Conservation (phyloP, 1,139 yeast species). For the Lodderomyces elongisporus region DNA sequence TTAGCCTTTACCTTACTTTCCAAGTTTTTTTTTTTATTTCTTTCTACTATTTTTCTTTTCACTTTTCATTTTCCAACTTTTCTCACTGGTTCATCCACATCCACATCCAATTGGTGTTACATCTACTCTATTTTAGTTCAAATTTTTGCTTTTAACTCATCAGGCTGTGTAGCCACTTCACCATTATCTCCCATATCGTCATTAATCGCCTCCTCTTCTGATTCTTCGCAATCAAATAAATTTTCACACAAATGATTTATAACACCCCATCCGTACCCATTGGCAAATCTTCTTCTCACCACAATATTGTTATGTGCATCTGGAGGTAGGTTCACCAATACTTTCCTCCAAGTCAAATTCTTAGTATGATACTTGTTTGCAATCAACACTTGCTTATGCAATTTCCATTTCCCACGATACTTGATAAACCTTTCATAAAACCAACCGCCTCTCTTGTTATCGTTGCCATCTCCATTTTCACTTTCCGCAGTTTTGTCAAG, state of each 20-base stretch:
- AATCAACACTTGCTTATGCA: constrained; percentile 64
- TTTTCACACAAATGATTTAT: constrained; percentile 43
- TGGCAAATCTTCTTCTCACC: constrained; percentile 83
- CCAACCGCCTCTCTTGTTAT: constrained; percentile 6
- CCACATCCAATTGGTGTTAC: too few relatives aligned
- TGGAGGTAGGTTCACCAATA: constrained; percentile 77
- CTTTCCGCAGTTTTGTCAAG: constrained; percentile 56
- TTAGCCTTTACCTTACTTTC: too few relatives aligned
- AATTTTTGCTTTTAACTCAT: constrained; percentile 1
- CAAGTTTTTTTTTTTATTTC: too few relatives aligned
- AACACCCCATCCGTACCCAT: constrained; percentile 96
- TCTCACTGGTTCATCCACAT: too few relatives aligned
- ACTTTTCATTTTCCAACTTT: too few relatives aligned
- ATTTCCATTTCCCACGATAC: constrained; percentile 22
- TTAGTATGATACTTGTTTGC: constrained; percentile 80
- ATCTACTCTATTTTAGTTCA: too few relatives aligned
- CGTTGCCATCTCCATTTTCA: constrained; percentile 9
- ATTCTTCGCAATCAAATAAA: constrained; percentile 9
- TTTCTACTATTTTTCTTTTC: too few relatives aligned
- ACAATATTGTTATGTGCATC: constrained; percentile 95
- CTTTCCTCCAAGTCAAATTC: constrained; percentile 84
- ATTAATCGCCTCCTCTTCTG: too few relatives aligned
- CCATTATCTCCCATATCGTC: background rate
- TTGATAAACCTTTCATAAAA: constrained; percentile 12
- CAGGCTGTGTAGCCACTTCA: background rate